Conservation (phyloP, 495 filamentous ascomycete species). For the Talaromyces stipitatus region DNA sequence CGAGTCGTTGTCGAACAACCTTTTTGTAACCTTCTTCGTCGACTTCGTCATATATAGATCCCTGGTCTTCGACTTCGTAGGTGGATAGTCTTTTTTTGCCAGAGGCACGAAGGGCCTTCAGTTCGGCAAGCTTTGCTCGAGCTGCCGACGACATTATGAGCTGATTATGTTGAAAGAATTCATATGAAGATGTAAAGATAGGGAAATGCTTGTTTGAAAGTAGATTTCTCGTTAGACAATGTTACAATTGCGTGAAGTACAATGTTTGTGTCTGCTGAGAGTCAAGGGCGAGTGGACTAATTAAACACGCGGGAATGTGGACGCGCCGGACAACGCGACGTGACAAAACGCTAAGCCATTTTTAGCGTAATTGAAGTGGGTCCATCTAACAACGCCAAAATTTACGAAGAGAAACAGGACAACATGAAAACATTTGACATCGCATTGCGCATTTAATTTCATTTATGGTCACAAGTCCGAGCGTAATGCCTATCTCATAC, state of each 20-base stretch:
- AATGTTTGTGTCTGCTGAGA: neutral
- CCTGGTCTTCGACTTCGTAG: slow-evolving; percentile 83
- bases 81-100: slow-evolving; percentile 84
- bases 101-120: slow-evolving; percentile 73
- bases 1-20: slow-evolving; percentile 78
- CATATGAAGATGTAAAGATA: slow-evolving; percentile 6
- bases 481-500: neutral
- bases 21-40: slow-evolving; percentile 98
- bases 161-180: slow-evolving; percentile 6
- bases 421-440: neutral
- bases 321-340: slow-evolving; percentile 6
- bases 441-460: neutral
- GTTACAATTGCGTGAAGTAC: too few species aligned
- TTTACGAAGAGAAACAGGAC: too few species aligned
- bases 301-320: slow-evolving; percentile 5
- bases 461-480: neutral
- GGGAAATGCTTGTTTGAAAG: too few species aligned
- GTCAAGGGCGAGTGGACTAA: neutral
- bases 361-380: neutral
- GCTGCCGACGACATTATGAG: slow-evolving; percentile 30
- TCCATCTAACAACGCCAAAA: too few species aligned
- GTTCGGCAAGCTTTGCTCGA: slow-evolving; percentile 58
- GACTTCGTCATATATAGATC: slow-evolving; percentile 87
- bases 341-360: neutral
- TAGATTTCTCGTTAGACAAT: too few species aligned